These are phyloP conservation scores for Cytospora mali DNA, from an alignment of 2,329 filamentous ascomycete species.

Conservation along the genomic window DNA sequence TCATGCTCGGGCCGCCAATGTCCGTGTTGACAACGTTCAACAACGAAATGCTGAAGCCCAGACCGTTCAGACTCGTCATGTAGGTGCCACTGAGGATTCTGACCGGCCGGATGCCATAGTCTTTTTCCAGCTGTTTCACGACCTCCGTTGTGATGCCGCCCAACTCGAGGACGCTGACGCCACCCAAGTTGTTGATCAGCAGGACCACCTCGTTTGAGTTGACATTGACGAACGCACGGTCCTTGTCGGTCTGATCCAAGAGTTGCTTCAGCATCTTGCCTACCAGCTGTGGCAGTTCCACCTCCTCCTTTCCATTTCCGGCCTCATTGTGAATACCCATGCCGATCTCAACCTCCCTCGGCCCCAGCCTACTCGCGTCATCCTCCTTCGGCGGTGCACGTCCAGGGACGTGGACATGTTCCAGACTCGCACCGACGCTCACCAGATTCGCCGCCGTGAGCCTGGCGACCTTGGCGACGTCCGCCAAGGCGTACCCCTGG, in stretches of 20 bases:
- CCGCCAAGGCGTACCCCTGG: conserved; percentile 64
- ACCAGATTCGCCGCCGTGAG: conserved; percentile 76
- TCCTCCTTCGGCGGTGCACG: conserved; percentile 55
- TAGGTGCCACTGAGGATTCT: conserved; percentile 70
- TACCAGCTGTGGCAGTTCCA: conserved; percentile 58
- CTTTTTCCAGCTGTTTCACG: conserved; percentile 59
- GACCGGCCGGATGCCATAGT: conserved; percentile 63
- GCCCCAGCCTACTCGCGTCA: conserved; percentile 59
- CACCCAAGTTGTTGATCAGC: conserved; percentile 75
- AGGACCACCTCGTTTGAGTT: conserved; percentile 67
- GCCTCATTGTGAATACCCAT: conserved; percentile 81
- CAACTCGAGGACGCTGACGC: conserved; percentile 71
- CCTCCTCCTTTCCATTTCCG: conserved; percentile 55
- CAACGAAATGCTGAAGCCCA: conserved; percentile 74
- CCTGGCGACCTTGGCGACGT: conserved; percentile 73
- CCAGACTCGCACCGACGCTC: conserved; percentile 81
- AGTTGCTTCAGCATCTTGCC: conserved; percentile 70
- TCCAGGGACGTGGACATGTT: conserved; percentile 92
- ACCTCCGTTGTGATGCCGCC: conserved; percentile 73
- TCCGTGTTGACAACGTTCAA: conserved; percentile 65
- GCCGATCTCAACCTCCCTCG: conserved; percentile 64
- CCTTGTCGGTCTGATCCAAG: conserved; percentile 65
- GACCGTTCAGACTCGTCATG: conserved; percentile 78
- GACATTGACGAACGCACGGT: conserved; percentile 70
- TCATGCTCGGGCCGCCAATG: conserved; percentile 62